phyloP scores from a whole-genome alignment of 2,329 filamentous ascomycete species.

The Diplodia mutila region DNA sequence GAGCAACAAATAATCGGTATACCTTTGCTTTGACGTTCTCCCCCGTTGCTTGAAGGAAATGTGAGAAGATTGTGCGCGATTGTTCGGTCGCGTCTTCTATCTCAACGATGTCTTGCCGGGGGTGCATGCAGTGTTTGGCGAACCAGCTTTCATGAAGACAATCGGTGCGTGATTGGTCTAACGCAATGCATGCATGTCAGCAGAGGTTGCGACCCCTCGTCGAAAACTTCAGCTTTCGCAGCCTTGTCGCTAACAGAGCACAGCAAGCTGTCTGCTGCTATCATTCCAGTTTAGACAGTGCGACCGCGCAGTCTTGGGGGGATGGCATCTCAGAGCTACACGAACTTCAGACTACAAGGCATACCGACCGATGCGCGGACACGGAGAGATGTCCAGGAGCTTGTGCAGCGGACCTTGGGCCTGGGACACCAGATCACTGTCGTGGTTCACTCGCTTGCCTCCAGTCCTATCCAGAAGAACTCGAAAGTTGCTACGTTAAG shows the following conservation, averaged over 20 bases:
- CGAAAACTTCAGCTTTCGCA: neutral
- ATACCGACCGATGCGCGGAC: neutral
- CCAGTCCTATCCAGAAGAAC: no score
- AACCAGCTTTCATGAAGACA: neutral
- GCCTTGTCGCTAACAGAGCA: neutral
- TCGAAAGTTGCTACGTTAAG: no score
- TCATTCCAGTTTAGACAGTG: neutral
- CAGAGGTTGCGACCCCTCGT: neutral
- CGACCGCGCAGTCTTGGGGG: neutral
- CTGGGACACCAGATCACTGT: no score
- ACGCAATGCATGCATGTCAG: neutral
- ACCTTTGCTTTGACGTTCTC: no score
- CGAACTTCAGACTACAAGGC: neutral
- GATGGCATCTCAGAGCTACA: neutral
- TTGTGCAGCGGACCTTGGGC: no score
- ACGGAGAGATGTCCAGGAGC: no score
- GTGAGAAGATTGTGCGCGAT: no score
- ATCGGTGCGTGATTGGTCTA: neutral
- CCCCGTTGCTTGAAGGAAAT: no score
- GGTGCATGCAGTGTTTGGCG: neutral
- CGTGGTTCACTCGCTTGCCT: no score
- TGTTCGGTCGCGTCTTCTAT: no score
- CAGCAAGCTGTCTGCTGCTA: neutral
- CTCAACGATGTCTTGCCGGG: neutral
- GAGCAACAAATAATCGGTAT: no score